Evolutionary conservation across 306 rosid genomes (phyloP).

Genomic region (Malus fusca): DNA sequence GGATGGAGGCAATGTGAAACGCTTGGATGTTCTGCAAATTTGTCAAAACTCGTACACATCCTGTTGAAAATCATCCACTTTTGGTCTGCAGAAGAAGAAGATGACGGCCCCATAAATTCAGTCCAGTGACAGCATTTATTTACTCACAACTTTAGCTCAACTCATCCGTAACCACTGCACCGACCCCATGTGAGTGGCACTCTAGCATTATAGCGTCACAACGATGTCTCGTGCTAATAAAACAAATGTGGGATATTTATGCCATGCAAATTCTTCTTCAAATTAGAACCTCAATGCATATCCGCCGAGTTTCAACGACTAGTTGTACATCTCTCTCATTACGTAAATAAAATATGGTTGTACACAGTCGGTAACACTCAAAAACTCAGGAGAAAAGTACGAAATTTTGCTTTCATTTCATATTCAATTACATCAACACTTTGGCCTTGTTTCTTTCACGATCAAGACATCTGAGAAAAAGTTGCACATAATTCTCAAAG

Average conservation of each 20-base stretch:
- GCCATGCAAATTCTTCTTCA: neutral
- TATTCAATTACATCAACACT: conserved; percentile 10
- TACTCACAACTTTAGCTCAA: neutral
- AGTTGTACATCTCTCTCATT: neutral
- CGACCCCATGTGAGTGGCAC: neutral
- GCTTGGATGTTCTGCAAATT: conserved; percentile 1
- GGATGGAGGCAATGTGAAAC: neutral
- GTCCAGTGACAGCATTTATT: neutral
- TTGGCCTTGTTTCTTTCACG: conserved; percentile 3
- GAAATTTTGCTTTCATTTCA: neutral
- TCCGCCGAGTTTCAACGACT: neutral
- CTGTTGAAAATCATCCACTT: neutral
- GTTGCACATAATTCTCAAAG: neutral
- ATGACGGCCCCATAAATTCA: neutral
- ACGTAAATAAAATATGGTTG: neutral
- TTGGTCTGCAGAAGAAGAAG: neutral
- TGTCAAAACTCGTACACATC: neutral
- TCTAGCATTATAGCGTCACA: neutral
- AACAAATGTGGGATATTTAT: no score
- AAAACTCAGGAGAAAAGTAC: neutral
- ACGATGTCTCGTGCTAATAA: no score
- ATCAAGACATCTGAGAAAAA: neutral
- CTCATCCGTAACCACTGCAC: neutral
- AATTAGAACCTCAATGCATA: neutral
- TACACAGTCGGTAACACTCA: neutral